phyloP scores from a whole-genome alignment of 768 basidiomycete genomes.

The Termitomyces sp. region DNA sequence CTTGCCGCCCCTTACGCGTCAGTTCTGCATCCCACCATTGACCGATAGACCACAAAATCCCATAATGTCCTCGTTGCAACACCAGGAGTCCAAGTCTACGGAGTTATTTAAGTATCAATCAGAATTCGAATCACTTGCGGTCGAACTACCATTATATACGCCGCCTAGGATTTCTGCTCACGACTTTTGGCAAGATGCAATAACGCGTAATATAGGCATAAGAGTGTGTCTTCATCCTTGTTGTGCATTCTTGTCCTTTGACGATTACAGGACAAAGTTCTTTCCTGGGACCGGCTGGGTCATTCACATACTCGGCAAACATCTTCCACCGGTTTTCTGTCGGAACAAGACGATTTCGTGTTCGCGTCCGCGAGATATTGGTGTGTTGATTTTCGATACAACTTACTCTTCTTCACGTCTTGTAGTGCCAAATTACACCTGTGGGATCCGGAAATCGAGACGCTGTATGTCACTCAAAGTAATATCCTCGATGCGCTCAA shows the following conservation, averaged over 20 bases:
- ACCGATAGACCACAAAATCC: slow-evolving; percentile 76
- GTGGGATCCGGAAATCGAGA: slow-evolving; percentile 28
- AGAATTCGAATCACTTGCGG: slow-evolving; percentile 24
- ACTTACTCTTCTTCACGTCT: neutral
- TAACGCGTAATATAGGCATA: slow-evolving; percentile 18
- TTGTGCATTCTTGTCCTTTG: neutral
- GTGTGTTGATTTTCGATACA: slow-evolving; percentile 33
- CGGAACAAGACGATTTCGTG: slow-evolving; percentile 54
- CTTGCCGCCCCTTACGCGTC: slow-evolving; percentile 30
- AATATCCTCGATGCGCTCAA: slow-evolving; percentile 52
- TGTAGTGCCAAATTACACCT: slow-evolving; percentile 46
- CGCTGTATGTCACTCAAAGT: slow-evolving; percentile 39
- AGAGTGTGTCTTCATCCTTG: slow-evolving; percentile 12
- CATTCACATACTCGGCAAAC: slow-evolving; percentile 24
- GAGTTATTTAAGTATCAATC: slow-evolving; percentile 13
- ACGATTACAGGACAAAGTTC: slow-evolving; percentile 35
- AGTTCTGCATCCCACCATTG: slow-evolving; percentile 62
- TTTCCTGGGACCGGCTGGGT: slow-evolving; percentile 63
- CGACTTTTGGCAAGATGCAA: slow-evolving; percentile 17
- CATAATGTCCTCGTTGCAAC: slow-evolving; percentile 55
- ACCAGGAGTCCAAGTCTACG: slow-evolving; percentile 7
- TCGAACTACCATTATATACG: slow-evolving; percentile 14
- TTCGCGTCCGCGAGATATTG: slow-evolving; percentile 55
- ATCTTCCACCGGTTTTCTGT: slow-evolving; percentile 53
- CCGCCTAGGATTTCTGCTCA: neutral